These are phyloP conservation scores for Didymella pinodella DNA, from an alignment of 2,329 filamentous ascomycete species.

Conservation along the genomic window DNA sequence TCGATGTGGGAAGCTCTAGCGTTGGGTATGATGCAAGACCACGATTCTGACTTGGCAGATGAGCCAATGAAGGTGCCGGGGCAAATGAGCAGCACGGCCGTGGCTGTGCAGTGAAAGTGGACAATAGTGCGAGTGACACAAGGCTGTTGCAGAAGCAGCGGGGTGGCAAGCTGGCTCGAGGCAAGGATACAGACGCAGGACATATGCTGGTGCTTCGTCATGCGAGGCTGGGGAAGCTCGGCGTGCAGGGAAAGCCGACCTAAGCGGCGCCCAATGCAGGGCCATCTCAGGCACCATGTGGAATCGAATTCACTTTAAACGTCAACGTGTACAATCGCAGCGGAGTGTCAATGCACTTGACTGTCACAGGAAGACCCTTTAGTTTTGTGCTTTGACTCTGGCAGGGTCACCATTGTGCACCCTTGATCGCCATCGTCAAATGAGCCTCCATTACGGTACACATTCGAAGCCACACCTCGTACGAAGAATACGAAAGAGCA, in stretches of 20 bases:
- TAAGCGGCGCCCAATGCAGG: constrained; percentile 21
- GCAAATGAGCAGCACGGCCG: constrained; percentile 13
- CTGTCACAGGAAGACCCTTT: background rate
- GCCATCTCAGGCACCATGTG: constrained; percentile 13
- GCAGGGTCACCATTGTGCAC: background rate
- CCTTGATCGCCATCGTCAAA: background rate
- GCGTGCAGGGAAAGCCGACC: constrained; percentile 21
- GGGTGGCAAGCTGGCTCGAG: constrained; percentile 19
- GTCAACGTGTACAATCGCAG: background rate
- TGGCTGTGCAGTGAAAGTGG: constrained; percentile 17
- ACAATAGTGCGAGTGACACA: constrained; percentile 13
- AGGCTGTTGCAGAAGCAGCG: constrained; percentile 21
- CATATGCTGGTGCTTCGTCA: constrained; percentile 25
- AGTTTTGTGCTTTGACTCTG: background rate
- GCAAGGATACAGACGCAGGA: constrained; percentile 21
- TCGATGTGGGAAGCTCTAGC: constrained; percentile 23
- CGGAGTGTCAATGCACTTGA: background rate
- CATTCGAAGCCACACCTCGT: background rate
- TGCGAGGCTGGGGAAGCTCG: constrained; percentile 26
- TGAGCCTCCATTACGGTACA: background rate
- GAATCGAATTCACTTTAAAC: background rate
- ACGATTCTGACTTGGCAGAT: constrained; percentile 19
- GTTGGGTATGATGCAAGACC: constrained; percentile 26
- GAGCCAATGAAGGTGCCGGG: constrained; percentile 20
- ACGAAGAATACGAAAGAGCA: background rate